Base-by-base conservation (phyloP, 192 early-diverging fungal species). In the Podila clonocystis region DNA sequence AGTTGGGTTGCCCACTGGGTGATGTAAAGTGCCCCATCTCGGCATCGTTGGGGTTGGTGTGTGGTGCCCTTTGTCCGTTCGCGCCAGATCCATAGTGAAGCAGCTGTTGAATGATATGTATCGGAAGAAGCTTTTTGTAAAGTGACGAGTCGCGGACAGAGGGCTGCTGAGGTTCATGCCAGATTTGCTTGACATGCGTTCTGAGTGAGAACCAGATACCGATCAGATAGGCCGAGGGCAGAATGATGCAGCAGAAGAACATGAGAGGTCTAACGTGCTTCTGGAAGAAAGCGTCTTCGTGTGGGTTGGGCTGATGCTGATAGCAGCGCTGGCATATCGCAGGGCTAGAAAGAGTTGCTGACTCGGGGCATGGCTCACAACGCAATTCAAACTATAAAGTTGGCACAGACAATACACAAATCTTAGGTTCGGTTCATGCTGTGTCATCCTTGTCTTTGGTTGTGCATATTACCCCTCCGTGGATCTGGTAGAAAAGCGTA, bases 151-250 rank as follows among this genome's bases (percentile, higher is more conserved):
- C 70, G 9, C 52, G 80, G 20, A 61, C 68, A 19, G 63, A 57
- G 22, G 66, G 70, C 19, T 72, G 87, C 49, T 88, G 85, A 64
- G 86, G 79, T 4, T 89, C 88, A 69, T 93, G 89, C 86, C 92
- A 90, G 22, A 94, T 87, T 69, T 87, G 89, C 65, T 93, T 88
- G 38, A 93, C 92, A 72, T 99, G 98, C 0, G 98, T 99, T 62
- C 93, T 89, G 28, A 99, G 90, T 63, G 95, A 95, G 67, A 98
- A 99, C 89, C 91, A 92, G 63, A 99, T 87, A 34, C 96, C 98
- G 68, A 97, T 91, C 50, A 92, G 75, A 75, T 99, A 99, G 34
- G 95, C 77, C 5, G 77, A 80, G 9, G 77, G 77, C 6, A 80
- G 63, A 33, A 80, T 65, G 61, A 80, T 80, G 49, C 70, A 73